Evolutionary conservation across 768 basidiomycete genomes (phyloP).

Genomic region (Macrocybe gigantea): DNA sequence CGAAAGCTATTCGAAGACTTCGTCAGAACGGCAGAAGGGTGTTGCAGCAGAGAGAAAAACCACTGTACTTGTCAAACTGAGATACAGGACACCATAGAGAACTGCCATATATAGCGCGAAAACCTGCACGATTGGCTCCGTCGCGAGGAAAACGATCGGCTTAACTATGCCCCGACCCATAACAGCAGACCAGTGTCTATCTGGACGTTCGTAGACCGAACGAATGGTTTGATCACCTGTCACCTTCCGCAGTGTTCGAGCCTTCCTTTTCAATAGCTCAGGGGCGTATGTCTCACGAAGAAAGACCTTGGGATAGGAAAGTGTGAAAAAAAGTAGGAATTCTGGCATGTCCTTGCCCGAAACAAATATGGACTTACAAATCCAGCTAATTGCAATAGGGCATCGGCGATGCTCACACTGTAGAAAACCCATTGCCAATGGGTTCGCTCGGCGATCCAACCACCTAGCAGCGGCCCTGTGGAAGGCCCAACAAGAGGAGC

Average conservation of each 20-base stretch:
- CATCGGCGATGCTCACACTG: slow-evolving; percentile 47
- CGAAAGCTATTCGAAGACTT: slow-evolving; percentile 33
- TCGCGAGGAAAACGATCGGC: slow-evolving; percentile 48
- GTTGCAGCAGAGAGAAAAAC: not conserved
- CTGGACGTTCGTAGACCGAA: slow-evolving; percentile 34
- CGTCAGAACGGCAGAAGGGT: not conserved
- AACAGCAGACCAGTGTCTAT: slow-evolving; percentile 36
- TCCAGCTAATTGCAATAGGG: slow-evolving; percentile 38
- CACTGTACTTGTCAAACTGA: slow-evolving; percentile 30
- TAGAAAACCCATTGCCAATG: slow-evolving; percentile 63
- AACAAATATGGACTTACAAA: slow-evolving; percentile 30
- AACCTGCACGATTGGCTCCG: slow-evolving; percentile 59
- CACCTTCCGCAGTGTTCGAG: slow-evolving; percentile 29
- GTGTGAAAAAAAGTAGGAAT: not conserved
- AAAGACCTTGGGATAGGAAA: slow-evolving; percentile 11
- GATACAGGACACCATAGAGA: slow-evolving; percentile 46
- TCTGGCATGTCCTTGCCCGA: too few relatives aligned
- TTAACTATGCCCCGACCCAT: slow-evolving; percentile 45
- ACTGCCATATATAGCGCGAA: slow-evolving; percentile 55
- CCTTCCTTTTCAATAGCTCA: slow-evolving; percentile 36
- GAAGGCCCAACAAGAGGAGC: slow-evolving; percentile 45
- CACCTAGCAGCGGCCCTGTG: slow-evolving; percentile 28
- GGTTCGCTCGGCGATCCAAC: slow-evolving; percentile 43
- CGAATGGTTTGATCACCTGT: slow-evolving; percentile 24
- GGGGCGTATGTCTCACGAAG: slow-evolving; percentile 41